Base-by-base conservation (phyloP, 2,329 filamentous ascomycete genomes). In the Rugonectria rugulosa region DNA sequence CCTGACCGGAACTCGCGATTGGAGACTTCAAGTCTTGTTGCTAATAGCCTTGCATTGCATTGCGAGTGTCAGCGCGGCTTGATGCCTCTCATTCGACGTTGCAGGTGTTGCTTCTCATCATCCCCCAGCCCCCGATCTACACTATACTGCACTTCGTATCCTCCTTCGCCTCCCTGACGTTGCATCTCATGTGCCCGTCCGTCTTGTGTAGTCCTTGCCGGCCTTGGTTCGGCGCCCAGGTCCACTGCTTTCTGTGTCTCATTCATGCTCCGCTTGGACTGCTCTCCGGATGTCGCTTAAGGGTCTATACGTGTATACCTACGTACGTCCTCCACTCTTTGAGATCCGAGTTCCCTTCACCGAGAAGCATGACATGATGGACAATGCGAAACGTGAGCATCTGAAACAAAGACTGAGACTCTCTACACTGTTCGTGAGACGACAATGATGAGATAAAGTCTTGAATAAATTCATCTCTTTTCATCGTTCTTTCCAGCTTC, bases 241-340 rank as follows among this genome's bases (percentile, higher is more conserved):
- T 32, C 32, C 41, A 40, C 48, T n/a, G 6, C 6, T 32, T 32
- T 17, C 6, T 15, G 32, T 36, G 32, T 36, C 32, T 36, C 32
- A 17, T n/a, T n/a, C 32, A 11, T 36, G 14, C 26, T 24, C 42
- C 42, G 31, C 42, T 20, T 21, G 26, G 29, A 26, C 19, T 10
- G 23, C 9, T 24, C 12, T 21, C 37, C 23, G 37, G 17, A 21
- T 8, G 37, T 24, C 23, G 20, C 14, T 23, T 40, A 15, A 24
- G 3, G 7, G 37, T 6, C 41, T 27, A 53, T 53, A 53, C 49
- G 49, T 45, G 49, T 53, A 38, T 53, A 45, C 48, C n/a, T 38
- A 53, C 49, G 49, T 53, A 44, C 19, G 42, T 19, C 17, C 31
- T 21, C 40, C 48, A 38, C 31, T 29, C 19, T 37, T 49, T 21